Evolutionary conservation across 78 protist species (phyloP), one percentile per base, ranked within the genome.

Genomic region (Planoprotostelium fungivorum): DNA sequence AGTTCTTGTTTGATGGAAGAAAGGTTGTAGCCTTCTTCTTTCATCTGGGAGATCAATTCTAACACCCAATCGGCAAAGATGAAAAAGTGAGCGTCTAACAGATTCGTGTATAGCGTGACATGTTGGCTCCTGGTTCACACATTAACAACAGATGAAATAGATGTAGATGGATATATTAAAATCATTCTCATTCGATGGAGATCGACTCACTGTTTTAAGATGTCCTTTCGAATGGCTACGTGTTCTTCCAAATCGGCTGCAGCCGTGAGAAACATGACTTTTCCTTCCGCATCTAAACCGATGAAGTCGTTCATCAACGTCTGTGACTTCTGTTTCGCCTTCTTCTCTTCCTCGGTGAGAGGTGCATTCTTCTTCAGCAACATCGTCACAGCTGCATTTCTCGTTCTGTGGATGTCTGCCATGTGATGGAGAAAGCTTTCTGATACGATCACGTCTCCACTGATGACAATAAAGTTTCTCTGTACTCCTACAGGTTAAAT

Each of bases 81-180:
- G 93, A 95, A 96, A 38, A 95, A 37, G 91, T 96, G 98, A 28
- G 94, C 89, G 91, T 96, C 98, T 38, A 87, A 38, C 35, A 95
- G 84, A 31, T 91, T 89, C 25, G 87, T 90, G 84, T 89, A 85
- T 39, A 94, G n/a, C 23, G 85, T 29, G 35, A 96, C 36, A 63
- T 92, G 88, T 87, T 90, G 94, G 90, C n/a, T n/a, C n/a, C n/a
- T n/a, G n/a, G n/a, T n/a, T n/a, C n/a, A n/a, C n/a, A n/a, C n/a
- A n/a, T n/a, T n/a, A n/a, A n/a, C n/a, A n/a, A n/a, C n/a, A n/a
- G n/a, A n/a, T n/a, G n/a, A n/a, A n/a, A n/a, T n/a, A n/a, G n/a
- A n/a, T n/a, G n/a, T n/a, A n/a, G n/a, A n/a, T n/a, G n/a, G n/a
- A n/a, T n/a, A n/a, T n/a, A n/a, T n/a, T n/a, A n/a, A n/a, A n/a